Percentiles rank a stretch among this genome's conserved stretches.
phyloP scores from a whole-genome alignment of 768 basidiomycete genomes.

The Austroboletus festivus region DNA sequence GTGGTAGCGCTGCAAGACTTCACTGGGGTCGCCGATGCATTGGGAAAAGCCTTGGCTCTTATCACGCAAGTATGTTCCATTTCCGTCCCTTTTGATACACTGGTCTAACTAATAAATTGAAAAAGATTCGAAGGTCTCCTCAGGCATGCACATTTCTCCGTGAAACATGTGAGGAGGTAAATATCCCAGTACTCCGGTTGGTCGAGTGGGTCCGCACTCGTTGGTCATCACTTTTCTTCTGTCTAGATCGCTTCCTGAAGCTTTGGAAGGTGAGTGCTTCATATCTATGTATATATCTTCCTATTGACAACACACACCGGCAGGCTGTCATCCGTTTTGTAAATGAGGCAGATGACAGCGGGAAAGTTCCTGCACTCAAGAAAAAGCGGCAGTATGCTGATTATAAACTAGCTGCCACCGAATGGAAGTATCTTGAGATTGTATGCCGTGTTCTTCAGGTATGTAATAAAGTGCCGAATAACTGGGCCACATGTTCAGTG shows the following conservation, averaged over 20 bases:
- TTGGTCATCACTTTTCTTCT: neutral
- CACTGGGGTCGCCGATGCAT: neutral
- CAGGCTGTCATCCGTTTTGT: constrained; percentile 7
- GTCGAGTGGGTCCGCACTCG: neutral
- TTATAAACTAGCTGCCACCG: constrained; percentile 13
- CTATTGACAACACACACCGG: neutral
- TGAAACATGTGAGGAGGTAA: neutral
- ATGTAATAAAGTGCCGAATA: neutral
- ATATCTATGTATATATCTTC: neutral
- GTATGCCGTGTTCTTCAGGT: constrained; percentile 14
- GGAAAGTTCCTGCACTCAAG: constrained; percentile 22
- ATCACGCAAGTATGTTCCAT: neutral
- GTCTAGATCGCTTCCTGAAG: neutral
- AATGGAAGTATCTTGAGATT: constrained; percentile 26
- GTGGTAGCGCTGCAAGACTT: too few species aligned
- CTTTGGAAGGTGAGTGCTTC: neutral
- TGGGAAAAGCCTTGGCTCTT: neutral
- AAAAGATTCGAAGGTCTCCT: neutral
- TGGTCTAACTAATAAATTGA: neutral
- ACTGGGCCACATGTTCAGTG: too few species aligned
- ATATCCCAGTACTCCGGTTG: neutral
- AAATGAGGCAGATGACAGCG: constrained; percentile 19
- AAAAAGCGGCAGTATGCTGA: constrained; percentile 25
- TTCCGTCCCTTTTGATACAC: neutral
- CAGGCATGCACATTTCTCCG: neutral